Evolutionary conservation across 441 rosid species (phyloP).

Genomic region (Gossypium davidsonii): DNA sequence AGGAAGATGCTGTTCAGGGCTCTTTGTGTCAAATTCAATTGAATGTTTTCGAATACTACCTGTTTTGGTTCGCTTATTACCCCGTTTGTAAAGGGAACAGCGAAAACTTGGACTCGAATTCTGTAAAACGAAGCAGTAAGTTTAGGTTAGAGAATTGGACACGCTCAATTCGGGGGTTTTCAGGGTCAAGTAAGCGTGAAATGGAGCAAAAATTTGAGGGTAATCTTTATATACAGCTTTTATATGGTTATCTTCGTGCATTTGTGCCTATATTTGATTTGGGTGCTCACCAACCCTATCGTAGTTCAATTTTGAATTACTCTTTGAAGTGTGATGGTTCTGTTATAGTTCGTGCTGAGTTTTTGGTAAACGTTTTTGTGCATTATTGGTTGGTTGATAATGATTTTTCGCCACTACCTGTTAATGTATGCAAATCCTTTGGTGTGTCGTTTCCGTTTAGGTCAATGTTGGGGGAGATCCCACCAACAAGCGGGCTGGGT

Average conservation of each 20-base stretch:
- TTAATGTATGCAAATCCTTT: slow-evolving; percentile 46
- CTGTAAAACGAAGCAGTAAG: slow-evolving; percentile 37
- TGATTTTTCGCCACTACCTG: slow-evolving; percentile 75
- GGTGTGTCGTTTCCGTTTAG: slow-evolving; percentile 51
- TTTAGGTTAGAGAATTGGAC: slow-evolving; percentile 68
- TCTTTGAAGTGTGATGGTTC: slow-evolving; percentile 54
- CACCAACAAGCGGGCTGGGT: slow-evolving; percentile 63
- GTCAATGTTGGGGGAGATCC: slow-evolving; percentile 55
- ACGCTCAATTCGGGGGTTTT: slow-evolving; percentile 44
- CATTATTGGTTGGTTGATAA: slow-evolving; percentile 88
- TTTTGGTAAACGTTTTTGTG: slow-evolving; percentile 57
- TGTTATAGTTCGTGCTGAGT: slow-evolving; percentile 51
- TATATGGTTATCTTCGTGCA: slow-evolving; percentile 62
- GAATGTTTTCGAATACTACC: slow-evolving; percentile 69
- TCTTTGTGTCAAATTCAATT: slow-evolving; percentile 56
- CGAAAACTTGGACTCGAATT: slow-evolving; percentile 31
- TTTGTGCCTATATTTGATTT: slow-evolving; percentile 68
- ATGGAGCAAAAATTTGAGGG: slow-evolving; percentile 50
- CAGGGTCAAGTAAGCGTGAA: slow-evolving; percentile 47
- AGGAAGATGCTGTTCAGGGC: slow-evolving; percentile 49
- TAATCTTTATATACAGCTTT: slow-evolving; percentile 53
- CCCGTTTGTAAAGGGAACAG: slow-evolving; percentile 64
- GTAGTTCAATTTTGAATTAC: slow-evolving; percentile 72
- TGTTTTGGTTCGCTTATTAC: slow-evolving; percentile 91
- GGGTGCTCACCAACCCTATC: slow-evolving; percentile 56